Evolutionary conservation across 495 filamentous ascomycete genomes (phyloP), one percentile per base, ranked within the genome.

Genomic region (Aspergillus bertholletiae): DNA sequence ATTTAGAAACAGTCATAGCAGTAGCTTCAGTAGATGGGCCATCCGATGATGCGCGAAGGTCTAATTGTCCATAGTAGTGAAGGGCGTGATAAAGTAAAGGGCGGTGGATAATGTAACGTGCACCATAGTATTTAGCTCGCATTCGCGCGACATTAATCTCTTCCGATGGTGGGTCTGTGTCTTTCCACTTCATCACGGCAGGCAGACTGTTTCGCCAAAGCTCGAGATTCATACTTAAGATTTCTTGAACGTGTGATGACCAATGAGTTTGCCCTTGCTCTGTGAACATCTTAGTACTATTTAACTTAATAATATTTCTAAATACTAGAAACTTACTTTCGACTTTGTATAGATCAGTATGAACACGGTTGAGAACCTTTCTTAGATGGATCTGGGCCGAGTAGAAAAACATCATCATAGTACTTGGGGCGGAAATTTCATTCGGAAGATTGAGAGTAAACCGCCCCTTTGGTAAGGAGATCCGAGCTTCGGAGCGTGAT

Each of bases 41-140:
- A 53, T 65, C 53, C 32, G 68, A 51, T n/a, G 64, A 26, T 30
- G 67, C 49, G 30, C 63, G 57, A 3, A 59, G 53, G 55, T 69
- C 61, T n/a, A 65, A 43, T 46, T 63, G 51, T 72, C 58, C 62
- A 17, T 17, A 44, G 45, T 74, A 57, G 79, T 88, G 70, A 65
- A 93, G 69, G 53, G 81, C 75, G 62, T 84, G 67, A 53, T 84
- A 82, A 13, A 98, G 70, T 55, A 94, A 88, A 2, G 88, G 89
- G 32, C 94, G 81, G 65, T 93, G 88, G 15, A 94, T 92, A 64
- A 98, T 92, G 45, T 96, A 92, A 39, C 84, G 80, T 0, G 91
- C 93, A 21, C 94, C 94, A 72, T 90, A 97, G 69, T 93, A 97
- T 63, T 98, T 98, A 6, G 90, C 94, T 24, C 94, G 84, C 46